Base-by-base conservation (phyloP, 148 eudicot species). In the Tetragonia tetragonoides region DNA sequence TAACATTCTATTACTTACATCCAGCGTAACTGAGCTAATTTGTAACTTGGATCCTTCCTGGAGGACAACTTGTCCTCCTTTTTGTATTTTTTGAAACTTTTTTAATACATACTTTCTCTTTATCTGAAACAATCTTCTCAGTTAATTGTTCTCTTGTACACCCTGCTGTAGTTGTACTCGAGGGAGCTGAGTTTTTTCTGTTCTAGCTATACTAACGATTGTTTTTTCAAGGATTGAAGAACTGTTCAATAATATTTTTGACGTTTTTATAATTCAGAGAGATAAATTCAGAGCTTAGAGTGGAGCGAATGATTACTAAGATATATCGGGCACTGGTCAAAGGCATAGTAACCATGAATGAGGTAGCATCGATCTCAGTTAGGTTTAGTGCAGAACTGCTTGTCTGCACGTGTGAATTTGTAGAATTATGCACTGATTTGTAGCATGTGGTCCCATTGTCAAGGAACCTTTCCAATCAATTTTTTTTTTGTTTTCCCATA, bases 241-340 rank as follows among this genome's bases (percentile, higher is more conserved):
- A 4, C 21, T 21, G 10, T 38, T 40, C 39, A n/a, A 38, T n/a
- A 17, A 17, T 24, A 47, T 47, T 57, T 39, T 41, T 73, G 60
- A 44, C 42, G 37, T 44, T 75, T 61, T 47, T 2, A 10, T 16
- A 60, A 28, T 76, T 62, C 85, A 92, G 94, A 72, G 83, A 74
- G 70, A 79, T 40, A 40, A 73, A 76, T 64, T 49, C 75, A 8
- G 76, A 73, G 68, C 54, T 70, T 73, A 83, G 75, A 61, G 47
- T 78, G 60, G 75, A 56, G 46, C 84, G 91, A 73, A 90, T 83
- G 81, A 91, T 95, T 73, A 86, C 86, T 61, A 95, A 95, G 85
- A 81, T 86, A 72, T 95, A 95, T 72, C 88, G 97, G 65, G 93
- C 99, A 77, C 77, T 95, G 63, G 93, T 80, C 67, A 86, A 86